Conservation (phyloP, 805 yeast species). For the Zygosaccharomyces siamensis region DNA sequence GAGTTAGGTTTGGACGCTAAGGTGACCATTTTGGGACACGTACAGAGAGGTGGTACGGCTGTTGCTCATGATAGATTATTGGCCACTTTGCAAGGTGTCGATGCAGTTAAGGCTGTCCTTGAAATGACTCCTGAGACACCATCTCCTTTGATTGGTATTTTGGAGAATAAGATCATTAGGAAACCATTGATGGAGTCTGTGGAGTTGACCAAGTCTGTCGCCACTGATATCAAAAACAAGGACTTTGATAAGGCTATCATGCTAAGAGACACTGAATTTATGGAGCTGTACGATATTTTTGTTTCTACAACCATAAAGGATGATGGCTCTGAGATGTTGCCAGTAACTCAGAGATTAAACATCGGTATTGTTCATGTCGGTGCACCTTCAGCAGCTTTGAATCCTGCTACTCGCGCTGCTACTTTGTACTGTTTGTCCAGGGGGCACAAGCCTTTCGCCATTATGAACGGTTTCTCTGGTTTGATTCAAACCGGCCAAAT, state of each 20-base stretch:
- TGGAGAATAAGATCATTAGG: constrained; percentile 81
- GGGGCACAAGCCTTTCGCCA: constrained; percentile 88
- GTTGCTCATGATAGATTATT: constrained; percentile 89
- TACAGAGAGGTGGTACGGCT: constrained; percentile 98
- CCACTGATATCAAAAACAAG: constrained; percentile 71
- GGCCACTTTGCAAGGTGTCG: constrained; percentile 96
- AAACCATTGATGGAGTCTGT: constrained; percentile 89
- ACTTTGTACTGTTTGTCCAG: constrained; percentile 80
- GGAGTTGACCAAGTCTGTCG: constrained; percentile 79
- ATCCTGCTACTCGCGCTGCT: constrained; percentile 87
- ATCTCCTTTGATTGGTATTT: constrained; percentile 88
- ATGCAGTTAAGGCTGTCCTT: constrained; percentile 90
- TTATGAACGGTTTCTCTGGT: constrained; percentile 91
- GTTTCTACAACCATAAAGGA: constrained; percentile 63
- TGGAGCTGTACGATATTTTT: constrained; percentile 72
- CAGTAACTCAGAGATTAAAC: constrained; percentile 56
- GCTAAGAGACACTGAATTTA: constrained; percentile 82
- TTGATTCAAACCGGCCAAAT: constrained; percentile 85
- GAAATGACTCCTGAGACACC: constrained; percentile 86
- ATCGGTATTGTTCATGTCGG: constrained; percentile 90
- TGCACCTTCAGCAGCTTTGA: constrained; percentile 97
- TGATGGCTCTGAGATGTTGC: constrained; percentile 56
- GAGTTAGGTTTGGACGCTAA: constrained; percentile 89
- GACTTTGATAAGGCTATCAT: constrained; percentile 85
- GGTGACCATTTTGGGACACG: constrained; percentile 93